Conservation (phyloP, 257 asterid species). For the Nicotiana paniculata region DNA sequence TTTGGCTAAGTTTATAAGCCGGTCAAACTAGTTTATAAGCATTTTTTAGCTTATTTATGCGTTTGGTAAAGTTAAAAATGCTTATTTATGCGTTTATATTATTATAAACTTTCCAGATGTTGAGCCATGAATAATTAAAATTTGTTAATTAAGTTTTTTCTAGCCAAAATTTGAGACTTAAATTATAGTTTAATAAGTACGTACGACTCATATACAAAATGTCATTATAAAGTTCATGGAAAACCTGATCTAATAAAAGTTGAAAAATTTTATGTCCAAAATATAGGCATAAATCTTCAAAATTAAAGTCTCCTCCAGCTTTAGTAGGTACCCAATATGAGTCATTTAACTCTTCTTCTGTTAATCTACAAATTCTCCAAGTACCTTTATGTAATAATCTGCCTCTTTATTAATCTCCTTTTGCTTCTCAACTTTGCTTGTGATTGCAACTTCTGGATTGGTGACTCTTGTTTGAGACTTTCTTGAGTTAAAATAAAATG, state of each 20-base stretch:
- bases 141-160: no score
- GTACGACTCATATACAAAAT: not conserved
- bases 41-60: no score
- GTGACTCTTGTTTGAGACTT: not conserved
- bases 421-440: not conserved
- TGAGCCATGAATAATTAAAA: no score
- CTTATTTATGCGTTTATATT: no score
- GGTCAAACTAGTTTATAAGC: no score
- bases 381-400: slow-evolving; percentile 19
- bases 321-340: slow-evolving; percentile 17
- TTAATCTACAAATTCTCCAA: slow-evolving; percentile 26
- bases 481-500: not conserved
- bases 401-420: slow-evolving; percentile 12
- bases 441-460: not conserved
- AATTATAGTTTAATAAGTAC: no score
- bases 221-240: slow-evolving; percentile 28
- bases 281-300: slow-evolving; percentile 25
- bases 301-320: slow-evolving; percentile 9
- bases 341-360: slow-evolving; percentile 31
- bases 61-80: no score
- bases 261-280: slow-evolving; percentile 40
- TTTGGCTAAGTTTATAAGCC: no score
- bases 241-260: slow-evolving; percentile 26
- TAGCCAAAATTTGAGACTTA: no score
- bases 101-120: no score